Percentiles rank a stretch among this genome's conserved stretches.
phyloP scores from a whole-genome alignment of 768 basidiomycete genomes.

The Rubroboletus satanas region DNA sequence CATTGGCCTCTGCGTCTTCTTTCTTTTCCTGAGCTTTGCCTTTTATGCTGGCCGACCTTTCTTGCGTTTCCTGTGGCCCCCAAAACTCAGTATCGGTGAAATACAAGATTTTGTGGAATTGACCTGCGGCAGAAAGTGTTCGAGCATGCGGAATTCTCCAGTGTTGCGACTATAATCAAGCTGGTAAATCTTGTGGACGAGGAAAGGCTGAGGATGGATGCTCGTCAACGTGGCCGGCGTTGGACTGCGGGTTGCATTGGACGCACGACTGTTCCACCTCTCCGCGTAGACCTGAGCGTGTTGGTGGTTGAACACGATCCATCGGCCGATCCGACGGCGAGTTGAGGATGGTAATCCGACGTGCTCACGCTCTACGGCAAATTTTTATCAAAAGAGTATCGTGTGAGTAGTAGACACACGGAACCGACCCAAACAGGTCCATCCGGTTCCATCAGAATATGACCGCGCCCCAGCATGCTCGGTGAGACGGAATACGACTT shows the following conservation, averaged over 20 bases:
- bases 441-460: constrained; percentile 65
- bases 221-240: neutral
- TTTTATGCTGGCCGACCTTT: constrained; percentile 32
- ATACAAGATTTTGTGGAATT: neutral
- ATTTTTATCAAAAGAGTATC: neutral
- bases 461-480: constrained; percentile 68
- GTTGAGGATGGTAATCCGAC: constrained; percentile 85
- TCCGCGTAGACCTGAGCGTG: constrained; percentile 58
- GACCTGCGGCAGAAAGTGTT: constrained; percentile 76
- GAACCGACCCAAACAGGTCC: constrained; percentile 82
- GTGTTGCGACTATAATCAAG: constrained; percentile 81
- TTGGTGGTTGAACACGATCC: constrained; percentile 78
- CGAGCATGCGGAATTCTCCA: constrained; percentile 82
- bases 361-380: constrained; percentile 55
- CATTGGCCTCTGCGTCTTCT: constrained; percentile 16
- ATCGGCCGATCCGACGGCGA: constrained; percentile 80
- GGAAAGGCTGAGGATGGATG: constrained; percentile 52
- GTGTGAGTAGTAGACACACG: neutral
- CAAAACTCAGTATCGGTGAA: neutral
- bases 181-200: constrained; percentile 77
- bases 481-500: constrained; percentile 73
- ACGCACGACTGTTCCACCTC: constrained; percentile 70
- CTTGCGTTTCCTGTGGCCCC: constrained; percentile 44
- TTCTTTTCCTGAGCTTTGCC: constrained; percentile 30
- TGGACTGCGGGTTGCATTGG: neutral